Evolutionary conservation across 371 early-diverging fungal species (phyloP), one percentile per base, ranked within the genome.

Genomic region (Capillidium rhysosporum): DNA sequence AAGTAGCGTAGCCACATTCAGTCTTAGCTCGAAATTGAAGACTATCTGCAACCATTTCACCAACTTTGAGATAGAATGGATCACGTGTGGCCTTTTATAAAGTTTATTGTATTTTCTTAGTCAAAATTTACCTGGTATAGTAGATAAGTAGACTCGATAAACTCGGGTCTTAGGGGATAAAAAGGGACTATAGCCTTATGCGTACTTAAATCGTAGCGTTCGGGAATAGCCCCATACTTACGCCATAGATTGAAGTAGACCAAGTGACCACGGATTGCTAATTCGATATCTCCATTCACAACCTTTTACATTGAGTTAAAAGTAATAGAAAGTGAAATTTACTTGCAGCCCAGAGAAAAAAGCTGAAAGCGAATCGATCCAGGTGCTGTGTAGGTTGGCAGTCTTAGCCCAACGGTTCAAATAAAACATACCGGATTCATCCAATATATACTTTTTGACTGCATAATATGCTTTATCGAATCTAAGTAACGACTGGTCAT

Each of bases 341-440:
- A 80, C 80, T 71, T 90, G 91, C 25, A 95, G 59, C 0, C 96
- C 96, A 0, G 93, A 88, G 62, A 88, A 88, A 59, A 86, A 95
- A 0, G 96, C 92, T 12, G 86, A 78, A 21, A 95, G 65, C 43
- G 88, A 82, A 62, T 93, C 94, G 9, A 96, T 73, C 89, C 90
- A 91, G 2, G 73, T 69, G 0, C 81, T 70, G 61, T 75, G 64
- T 16, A 88, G 57, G 3, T 64, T 68, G 0, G 82, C 82, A 1
- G 71, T 73, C 10, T 69, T 56, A 79, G 91, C 84, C 59, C 93
- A 76, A 0, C 93, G 85, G 61, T 87, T 89, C 18, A 75, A 72
- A 60, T 86, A 95, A 28, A 91, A 63, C 52, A 80, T 84, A 1
- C 91, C 90, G 0, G 73, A 67, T 1, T 67, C 60, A 59, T 92